A percentile compares a stretch with the other conserved stretches of the same genome.
These are phyloP conservation scores for Acacia pycnantha DNA, from an alignment of 331 rosid species.

Conservation along the genomic window DNA sequence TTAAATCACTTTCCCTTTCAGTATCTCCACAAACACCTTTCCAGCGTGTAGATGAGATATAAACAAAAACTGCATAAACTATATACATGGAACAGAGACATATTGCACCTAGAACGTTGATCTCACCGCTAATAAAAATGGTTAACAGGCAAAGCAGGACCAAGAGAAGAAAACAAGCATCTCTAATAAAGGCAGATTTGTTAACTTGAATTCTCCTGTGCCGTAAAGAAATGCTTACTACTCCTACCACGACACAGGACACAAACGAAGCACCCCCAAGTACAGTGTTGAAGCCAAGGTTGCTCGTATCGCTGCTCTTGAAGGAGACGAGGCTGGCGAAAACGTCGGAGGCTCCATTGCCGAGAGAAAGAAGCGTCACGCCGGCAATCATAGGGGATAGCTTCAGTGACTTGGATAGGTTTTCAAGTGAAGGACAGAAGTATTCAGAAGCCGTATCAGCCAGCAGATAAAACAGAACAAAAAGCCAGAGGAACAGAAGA, in stretches of 20 bases:
- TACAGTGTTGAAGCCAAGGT: conserved; percentile 47
- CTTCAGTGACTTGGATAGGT: conserved; percentile 58
- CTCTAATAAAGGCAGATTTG: conserved; percentile 48
- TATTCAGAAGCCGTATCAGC: conserved; percentile 93
- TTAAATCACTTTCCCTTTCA: conserved; percentile 22
- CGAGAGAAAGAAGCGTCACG: conserved; percentile 91
- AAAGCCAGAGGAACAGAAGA: conserved; percentile 69
- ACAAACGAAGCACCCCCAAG: conserved; percentile 60
- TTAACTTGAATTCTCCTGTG: conserved; percentile 24
- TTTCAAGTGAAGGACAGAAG: conserved; percentile 89
- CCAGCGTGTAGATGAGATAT: conserved; percentile 40
- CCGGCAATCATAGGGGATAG: conserved; percentile 93
- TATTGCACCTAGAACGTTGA: conserved; percentile 45
- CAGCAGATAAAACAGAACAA: conserved; percentile 76
- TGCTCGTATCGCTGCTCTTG: conserved; percentile 39
- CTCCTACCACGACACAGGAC: conserved; percentile 56
- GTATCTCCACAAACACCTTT: conserved; percentile 26
- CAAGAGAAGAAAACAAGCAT: conserved; percentile 47
- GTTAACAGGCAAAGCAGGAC: conserved; percentile 39
- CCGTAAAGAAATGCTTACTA: conserved; percentile 40
- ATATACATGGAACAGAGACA: conserved; percentile 40
- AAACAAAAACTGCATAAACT: conserved; percentile 50
- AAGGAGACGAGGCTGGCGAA: conserved; percentile 80
- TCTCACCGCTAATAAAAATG: conserved; percentile 39
- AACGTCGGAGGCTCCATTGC: conserved; percentile 90